phyloP scores from a whole-genome alignment of 345 rosid species.

The Chamaenerion angustifolium region DNA sequence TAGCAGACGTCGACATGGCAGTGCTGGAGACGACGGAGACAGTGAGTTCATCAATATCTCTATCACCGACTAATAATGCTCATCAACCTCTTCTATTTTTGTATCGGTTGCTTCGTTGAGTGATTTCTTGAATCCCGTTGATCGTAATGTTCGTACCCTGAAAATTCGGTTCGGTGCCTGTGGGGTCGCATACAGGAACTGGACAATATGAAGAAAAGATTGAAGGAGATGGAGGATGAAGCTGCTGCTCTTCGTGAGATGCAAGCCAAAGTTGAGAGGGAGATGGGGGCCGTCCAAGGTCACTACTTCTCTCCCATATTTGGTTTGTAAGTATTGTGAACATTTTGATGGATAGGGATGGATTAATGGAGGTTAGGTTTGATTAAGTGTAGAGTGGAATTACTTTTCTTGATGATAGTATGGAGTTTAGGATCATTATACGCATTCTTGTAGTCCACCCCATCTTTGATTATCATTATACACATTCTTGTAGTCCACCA shows the following conservation, averaged over 20 bases:
- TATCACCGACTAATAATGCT: too few relatives aligned
- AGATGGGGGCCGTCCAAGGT: conserved; percentile 35
- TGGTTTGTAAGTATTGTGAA: background rate
- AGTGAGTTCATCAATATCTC: conserved; percentile 4
- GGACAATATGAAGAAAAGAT: conserved; percentile 31
- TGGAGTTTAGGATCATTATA: too few relatives aligned
- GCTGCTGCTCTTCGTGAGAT: conserved; percentile 39
- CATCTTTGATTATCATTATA: too few relatives aligned
- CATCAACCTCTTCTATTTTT: background rate
- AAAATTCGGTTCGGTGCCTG: too few relatives aligned
- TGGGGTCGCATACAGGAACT: conserved; percentile 20
- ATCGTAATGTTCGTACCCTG: background rate
- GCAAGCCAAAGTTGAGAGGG: conserved; percentile 40
- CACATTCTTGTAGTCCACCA: too few relatives aligned
- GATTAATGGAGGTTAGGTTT: too few relatives aligned
- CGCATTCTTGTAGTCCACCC: too few relatives aligned
- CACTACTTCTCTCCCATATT: background rate
- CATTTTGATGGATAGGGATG: too few relatives aligned
- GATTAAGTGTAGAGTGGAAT: too few relatives aligned
- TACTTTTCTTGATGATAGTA: too few relatives aligned
- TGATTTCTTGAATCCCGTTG: background rate
- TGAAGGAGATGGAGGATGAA: conserved; percentile 48
- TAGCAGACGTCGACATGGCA: conserved; percentile 23
- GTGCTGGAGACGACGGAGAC: conserved; percentile 16
- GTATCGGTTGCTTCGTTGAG: background rate